phyloP scores from a whole-genome alignment of 257 asterid genomes.

The Solanum okadae region DNA sequence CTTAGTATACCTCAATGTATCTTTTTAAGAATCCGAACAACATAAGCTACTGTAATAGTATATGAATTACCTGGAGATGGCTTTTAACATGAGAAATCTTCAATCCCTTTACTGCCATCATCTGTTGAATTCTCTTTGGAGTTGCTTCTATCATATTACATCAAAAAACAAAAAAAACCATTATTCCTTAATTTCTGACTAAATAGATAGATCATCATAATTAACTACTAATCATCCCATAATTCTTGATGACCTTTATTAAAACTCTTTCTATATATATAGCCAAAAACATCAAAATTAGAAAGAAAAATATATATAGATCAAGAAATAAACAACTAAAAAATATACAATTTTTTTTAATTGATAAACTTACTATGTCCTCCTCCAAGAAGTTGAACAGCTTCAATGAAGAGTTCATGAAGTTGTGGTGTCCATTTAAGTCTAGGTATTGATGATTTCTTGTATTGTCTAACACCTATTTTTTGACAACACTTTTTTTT shows the following conservation, averaged over 20 bases:
- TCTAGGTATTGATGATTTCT: slow-evolving; percentile 20
- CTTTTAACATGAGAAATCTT: slow-evolving; percentile 31
- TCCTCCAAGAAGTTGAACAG: slow-evolving; percentile 24
- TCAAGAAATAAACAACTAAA: not conserved
- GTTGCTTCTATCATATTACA: slow-evolving; percentile 19
- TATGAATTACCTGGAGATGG: slow-evolving; percentile 23
- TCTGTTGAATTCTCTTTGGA: slow-evolving; percentile 25
- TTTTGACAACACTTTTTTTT: not conserved
- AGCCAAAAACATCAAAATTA: not conserved
- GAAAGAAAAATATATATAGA: not conserved
- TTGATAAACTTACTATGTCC: slow-evolving; percentile 11
- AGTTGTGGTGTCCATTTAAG: slow-evolving; percentile 30
- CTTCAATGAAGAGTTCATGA: slow-evolving; percentile 20
- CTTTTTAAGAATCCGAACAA: not conserved
- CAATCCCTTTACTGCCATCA: slow-evolving; percentile 28
- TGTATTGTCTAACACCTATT: slow-evolving; percentile 16
- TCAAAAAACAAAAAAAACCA: not conserved
- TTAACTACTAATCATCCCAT: not conserved
- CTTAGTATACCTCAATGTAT: not conserved
- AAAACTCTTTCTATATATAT: not conserved
- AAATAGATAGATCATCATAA: not conserved
- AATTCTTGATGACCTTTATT: too few relatives aligned
- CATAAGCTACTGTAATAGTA: too few relatives aligned
- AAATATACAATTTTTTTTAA: not conserved
- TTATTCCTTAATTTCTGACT: not conserved